These are phyloP conservation scores for Corinectria fuckeliana DNA, from an alignment of 2,329 filamentous ascomycete species.

Conservation along the genomic window DNA sequence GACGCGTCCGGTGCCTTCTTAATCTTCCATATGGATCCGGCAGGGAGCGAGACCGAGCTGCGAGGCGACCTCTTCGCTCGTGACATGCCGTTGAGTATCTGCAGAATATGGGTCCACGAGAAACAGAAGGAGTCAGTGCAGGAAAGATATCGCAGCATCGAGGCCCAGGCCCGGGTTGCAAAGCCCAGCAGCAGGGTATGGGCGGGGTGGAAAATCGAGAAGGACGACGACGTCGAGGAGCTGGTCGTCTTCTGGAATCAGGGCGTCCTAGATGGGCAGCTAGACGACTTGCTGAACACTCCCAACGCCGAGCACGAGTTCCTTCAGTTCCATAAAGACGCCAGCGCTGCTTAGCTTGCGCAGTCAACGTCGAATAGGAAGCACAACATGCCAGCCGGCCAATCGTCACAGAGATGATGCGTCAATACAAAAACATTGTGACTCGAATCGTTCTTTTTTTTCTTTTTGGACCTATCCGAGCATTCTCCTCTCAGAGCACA, in stretches of 20 bases:
- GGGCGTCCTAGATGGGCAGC: constrained; percentile 43
- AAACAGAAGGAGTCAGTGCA: constrained; percentile 43
- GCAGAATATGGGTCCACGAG: constrained; percentile 40
- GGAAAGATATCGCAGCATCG: constrained; percentile 43
- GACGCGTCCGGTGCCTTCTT: constrained; percentile 42
- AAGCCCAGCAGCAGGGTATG: constrained; percentile 43
- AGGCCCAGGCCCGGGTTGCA: constrained; percentile 39
- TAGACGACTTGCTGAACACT: constrained; percentile 34
- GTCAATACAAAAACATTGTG: constrained; percentile 26
- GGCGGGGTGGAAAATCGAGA: constrained; percentile 52
- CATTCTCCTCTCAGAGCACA: constrained; percentile 48
- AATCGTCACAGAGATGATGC: constrained; percentile 18
- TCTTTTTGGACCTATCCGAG: constrained; percentile 48
- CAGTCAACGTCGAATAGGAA: constrained; percentile 36
- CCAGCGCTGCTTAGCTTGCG: no score
- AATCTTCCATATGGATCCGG: constrained; percentile 51
- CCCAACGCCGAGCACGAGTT: constrained; percentile 29
- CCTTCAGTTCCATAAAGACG: constrained; percentile 35
- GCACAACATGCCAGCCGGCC: constrained; percentile 2
- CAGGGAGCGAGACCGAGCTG: constrained; percentile 33
- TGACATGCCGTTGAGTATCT: constrained; percentile 44
- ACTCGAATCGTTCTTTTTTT: constrained; percentile 46
- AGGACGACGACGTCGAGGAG: constrained; percentile 42
- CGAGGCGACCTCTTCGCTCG: constrained; percentile 34
- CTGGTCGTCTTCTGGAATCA: constrained; percentile 50